Conservation (phyloP, 2,329 filamentous ascomycete genomes). For the Chaetomium olivaceum region DNA sequence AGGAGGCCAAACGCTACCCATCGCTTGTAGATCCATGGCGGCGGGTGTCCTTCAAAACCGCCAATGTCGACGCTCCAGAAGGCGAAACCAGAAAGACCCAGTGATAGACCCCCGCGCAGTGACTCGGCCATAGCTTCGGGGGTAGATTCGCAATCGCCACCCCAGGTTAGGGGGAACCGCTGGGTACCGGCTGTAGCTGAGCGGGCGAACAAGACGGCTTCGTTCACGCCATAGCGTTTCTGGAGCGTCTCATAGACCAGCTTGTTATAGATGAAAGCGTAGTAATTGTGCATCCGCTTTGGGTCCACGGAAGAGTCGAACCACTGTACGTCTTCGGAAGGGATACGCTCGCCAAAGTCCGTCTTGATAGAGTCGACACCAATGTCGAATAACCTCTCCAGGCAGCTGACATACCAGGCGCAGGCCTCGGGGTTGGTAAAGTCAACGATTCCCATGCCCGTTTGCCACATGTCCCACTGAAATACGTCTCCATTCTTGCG, state of each 20-base stretch:
- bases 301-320: constrained; percentile 60
- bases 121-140: constrained; percentile 72
- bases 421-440: constrained; percentile 71
- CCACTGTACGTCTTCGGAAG: constrained; percentile 65
- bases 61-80: constrained; percentile 39
- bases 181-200: constrained; percentile 68
- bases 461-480: constrained; percentile 79
- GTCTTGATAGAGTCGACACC: constrained; percentile 75
- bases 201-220: constrained; percentile 67
- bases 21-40: constrained; percentile 71
- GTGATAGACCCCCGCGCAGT: constrained; percentile 35
- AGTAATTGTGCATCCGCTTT: constrained; percentile 73
- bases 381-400: constrained; percentile 64
- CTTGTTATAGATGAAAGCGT: constrained; percentile 72
- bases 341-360: constrained; percentile 74
- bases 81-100: constrained; percentile 36
- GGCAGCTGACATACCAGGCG: constrained; percentile 63
- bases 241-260: constrained; percentile 67
- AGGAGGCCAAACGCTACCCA: constrained; percentile 77
- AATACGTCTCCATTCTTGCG: constrained; percentile 68
- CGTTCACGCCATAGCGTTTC: constrained; percentile 50
- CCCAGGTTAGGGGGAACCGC: constrained; percentile 70
- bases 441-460: constrained; percentile 72
- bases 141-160: constrained; percentile 73
- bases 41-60: constrained; percentile 65